These are phyloP conservation scores for Laetiporus sulphureus DNA, from an alignment of 1,284 basidiomycete species.

Conservation along the genomic window DNA sequence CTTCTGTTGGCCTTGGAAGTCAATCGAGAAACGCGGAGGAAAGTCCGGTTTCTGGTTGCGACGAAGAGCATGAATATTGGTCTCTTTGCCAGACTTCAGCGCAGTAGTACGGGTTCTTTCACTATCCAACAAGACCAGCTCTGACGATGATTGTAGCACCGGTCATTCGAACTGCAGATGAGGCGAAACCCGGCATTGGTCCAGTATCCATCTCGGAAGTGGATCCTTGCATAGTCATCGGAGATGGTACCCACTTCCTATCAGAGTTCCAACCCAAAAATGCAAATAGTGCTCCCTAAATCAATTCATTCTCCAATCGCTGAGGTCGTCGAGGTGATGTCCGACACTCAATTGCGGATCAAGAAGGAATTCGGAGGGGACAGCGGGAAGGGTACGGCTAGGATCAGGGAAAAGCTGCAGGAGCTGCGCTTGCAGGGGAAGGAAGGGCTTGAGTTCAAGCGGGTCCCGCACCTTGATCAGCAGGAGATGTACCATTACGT, in stretches of 20 bases:
- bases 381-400: conserved; percentile 67
- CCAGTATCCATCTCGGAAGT: conserved; percentile 64
- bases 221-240: conserved; percentile 77
- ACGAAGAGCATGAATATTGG: conserved; percentile 92
- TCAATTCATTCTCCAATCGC: conserved; percentile 72
- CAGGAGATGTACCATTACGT: conserved; percentile 94
- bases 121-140: conserved; percentile 14
- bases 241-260: conserved; percentile 76
- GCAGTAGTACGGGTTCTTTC: conserved; percentile 68
- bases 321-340: conserved; percentile 85
- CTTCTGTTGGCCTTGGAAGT: conserved; percentile 87
- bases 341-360: conserved; percentile 79
- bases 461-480: conserved; percentile 84
- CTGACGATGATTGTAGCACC: conserved; percentile 90
- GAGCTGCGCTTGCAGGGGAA: conserved; percentile 49
- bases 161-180: conserved; percentile 88
- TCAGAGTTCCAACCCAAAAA: conserved; percentile 73
- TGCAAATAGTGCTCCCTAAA: conserved; percentile 89
- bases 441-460: conserved; percentile 69
- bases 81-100: conserved; percentile 80
- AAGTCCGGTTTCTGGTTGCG: conserved; percentile 87
- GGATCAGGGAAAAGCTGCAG: conserved; percentile 59
- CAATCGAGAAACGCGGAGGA: conserved; percentile 75
- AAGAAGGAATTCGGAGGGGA: conserved; percentile 90
- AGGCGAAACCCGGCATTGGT: conserved; percentile 77